A percentile compares a stretch with the other conserved stretches of the same genome.
These are phyloP conservation scores for Botryotinia narcissicola DNA, from an alignment of 2,329 filamentous ascomycete species.

Conservation along the genomic window DNA sequence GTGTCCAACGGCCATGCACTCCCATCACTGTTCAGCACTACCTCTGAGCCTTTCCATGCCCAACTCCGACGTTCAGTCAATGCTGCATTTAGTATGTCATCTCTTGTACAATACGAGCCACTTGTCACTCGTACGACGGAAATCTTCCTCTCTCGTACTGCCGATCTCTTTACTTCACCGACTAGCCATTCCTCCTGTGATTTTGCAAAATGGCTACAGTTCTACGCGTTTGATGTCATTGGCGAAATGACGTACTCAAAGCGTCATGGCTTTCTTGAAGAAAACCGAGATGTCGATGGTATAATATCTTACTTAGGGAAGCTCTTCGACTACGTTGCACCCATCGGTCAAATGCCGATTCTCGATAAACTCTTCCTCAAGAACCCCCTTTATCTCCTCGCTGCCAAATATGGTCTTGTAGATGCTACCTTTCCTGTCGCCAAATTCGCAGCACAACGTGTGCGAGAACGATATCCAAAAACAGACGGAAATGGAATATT, in stretches of 20 bases:
- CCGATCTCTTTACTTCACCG: conserved; percentile 49
- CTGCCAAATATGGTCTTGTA: conserved; percentile 64
- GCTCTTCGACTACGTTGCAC: conserved; percentile 69
- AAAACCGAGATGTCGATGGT: conserved; percentile 71
- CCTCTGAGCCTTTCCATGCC: conserved; percentile 71
- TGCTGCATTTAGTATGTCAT: conserved; percentile 73
- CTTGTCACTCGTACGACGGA: conserved; percentile 74
- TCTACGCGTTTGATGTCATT: conserved; percentile 80
- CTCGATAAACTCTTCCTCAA: conserved; percentile 69
- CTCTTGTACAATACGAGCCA: conserved; percentile 75
- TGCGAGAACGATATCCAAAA: conserved; percentile 57
- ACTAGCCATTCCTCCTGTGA: conserved; percentile 46
- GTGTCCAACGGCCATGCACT: conserved; percentile 66
- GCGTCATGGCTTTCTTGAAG: conserved; percentile 71
- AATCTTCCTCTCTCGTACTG: conserved; percentile 65
- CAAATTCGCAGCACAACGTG: conserved; percentile 65
- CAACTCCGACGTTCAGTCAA: conserved; percentile 74
- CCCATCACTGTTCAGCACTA: conserved; percentile 73
- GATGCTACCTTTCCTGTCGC: conserved; percentile 71
- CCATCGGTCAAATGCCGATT: conserved; percentile 71
- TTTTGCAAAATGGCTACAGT: conserved; percentile 72
- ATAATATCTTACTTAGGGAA: conserved; percentile 64
- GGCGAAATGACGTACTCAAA: conserved; percentile 76
- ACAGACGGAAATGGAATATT: conserved; percentile 21
- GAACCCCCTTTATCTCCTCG: conserved; percentile 68